Evolutionary conservation across 345 rosid genomes (phyloP), one percentile per base, ranked within the genome.

Genomic region (Gossypium arboreum): DNA sequence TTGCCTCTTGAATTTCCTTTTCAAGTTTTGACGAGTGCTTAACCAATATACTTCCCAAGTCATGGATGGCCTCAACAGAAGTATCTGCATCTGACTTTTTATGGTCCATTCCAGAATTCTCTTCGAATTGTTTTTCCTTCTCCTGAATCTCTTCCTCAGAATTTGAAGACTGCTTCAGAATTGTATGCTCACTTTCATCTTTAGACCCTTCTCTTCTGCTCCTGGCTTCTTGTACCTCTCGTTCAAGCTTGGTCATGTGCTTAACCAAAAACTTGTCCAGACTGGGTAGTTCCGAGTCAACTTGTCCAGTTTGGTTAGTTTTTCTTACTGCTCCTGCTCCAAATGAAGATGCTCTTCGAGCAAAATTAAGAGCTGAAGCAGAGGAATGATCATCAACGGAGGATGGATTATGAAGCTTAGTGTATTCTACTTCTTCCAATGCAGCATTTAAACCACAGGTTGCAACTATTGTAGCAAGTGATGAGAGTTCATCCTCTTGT

Each of bases 381-480:
- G 82, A 73, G 22, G 76, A 34, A 58, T 59, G 62, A 65, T 76
- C 80, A 34, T 77, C 68, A 43, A 73, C 73, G 68, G 83, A 77
- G 68, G 45, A 81, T 55, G 68, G 77, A 73, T 78, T 67, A 11
- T 78, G 85, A 60, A 66, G 73, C 82, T 83, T 92, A 66, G 48
- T 76, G 75, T 72, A 78, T 72, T 85, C 89, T 57, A 74, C 85
- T 88, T 93, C 91, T 78, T 93, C 94, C 76, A 95, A 84, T 52
- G 90, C 93, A 76, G 92, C 97, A 87, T 80, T 93, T 81, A 95
- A 83, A 78, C 98, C 99, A 81, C 98, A 84, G 27, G 97, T 93
- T 54, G 99, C 99, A 73, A 95, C 98, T 68, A 90, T 90, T 27
- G 97, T 87, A 68, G 94, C 97, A 74, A 95, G 88, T 54, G 93